Evolutionary conservation across 2,329 filamentous ascomycete species (phyloP), one percentile per base, ranked within the genome.

Genomic region (Beauveria caledonica): DNA sequence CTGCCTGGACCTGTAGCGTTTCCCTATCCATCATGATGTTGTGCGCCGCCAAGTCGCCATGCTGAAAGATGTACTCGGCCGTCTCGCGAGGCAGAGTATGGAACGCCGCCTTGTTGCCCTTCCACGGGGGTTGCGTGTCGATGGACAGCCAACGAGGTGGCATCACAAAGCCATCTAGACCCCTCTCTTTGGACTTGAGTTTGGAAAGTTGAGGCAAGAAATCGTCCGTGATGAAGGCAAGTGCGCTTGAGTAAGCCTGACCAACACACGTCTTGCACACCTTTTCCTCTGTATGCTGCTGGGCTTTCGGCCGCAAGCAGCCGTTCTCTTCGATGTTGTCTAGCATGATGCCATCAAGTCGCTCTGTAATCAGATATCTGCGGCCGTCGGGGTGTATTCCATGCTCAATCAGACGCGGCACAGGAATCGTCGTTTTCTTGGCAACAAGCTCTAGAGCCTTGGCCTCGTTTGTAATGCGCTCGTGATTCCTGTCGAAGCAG

Each of bases 101-200:
- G 5, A 25, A 63, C 17, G 23, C 21, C 29, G 50, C 40, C 40
- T 60, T 58, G 25, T 57, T 58, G 39, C 61, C 52, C 25, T 58
- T 51, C 62, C 62, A 63, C 15, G 62, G 59, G 2, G 42, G 19
- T 4, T 27, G 2, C 5, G 39, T 15, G 60, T 61, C 63, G 1
- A 59, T 23, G 27, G n/a, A 10, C 1, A 64, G 11, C 63, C 63
- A 64, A 11, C 29, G 33, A 13, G 63, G 63, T 17, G 62, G 62
- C 62, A 64, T 64, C 19, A 62, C 63, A 45, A 63, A 64, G 19
- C 62, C 63, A n/a, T 64, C 57, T 9, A 63, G 50, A 5, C 62
- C 62, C 6, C 60, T 44, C 17, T 61, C 21, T 21, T 17, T 36
- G 29, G 62, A 63, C 23, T 59, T 63, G 17, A 62, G 25, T 0